Conservation (phyloP, 2,329 filamentous ascomycete genomes). For the Xylariaceae sp. region DNA sequence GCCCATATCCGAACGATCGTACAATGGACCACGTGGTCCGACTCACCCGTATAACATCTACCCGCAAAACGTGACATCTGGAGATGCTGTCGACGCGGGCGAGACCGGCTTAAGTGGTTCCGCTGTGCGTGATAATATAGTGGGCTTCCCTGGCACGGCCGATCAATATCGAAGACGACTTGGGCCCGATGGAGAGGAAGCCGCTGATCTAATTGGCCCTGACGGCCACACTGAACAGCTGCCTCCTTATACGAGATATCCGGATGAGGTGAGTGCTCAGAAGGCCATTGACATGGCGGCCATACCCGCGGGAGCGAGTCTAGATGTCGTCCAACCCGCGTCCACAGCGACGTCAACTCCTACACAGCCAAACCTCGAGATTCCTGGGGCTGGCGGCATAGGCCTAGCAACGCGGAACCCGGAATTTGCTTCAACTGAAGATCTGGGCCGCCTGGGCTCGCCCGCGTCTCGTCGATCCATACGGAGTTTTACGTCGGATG, state of each 20-base stretch:
- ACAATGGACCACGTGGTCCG: conserved; percentile 62
- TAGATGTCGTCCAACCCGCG: conserved; percentile 24
- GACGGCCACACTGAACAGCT: conserved; percentile 88
- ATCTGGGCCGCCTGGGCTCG: conserved; percentile 41
- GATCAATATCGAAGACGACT: conserved; percentile 69
- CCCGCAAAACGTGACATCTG: conserved; percentile 69
- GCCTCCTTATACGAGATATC: conserved; percentile 87
- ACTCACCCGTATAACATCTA: conserved; percentile 87
- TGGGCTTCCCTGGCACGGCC: conserved; percentile 71
- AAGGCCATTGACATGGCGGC: conserved; percentile 38
- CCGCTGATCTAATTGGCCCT: conserved; percentile 81
- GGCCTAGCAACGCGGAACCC: conserved; percentile 61
- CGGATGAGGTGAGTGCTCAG: conserved; percentile 65
- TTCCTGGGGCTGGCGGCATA: conserved; percentile 59
- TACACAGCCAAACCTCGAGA: conserved; percentile 28
- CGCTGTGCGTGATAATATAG: conserved; percentile 50
- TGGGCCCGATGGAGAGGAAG: conserved; percentile 79
- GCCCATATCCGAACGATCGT: conserved; percentile 55
- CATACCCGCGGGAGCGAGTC: conserved; percentile 18
- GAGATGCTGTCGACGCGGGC: conserved; percentile 42
- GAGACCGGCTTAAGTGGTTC: conserved; percentile 5
- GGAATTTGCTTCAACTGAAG: conserved; percentile 59
- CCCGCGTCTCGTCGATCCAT: conserved; percentile 51
- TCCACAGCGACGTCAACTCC: conserved; percentile 1
- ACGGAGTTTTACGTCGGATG: conserved; percentile 50